Evolutionary conservation across 1,284 basidiomycete genomes (phyloP).

Genomic region (Phlebopus sp.): DNA sequence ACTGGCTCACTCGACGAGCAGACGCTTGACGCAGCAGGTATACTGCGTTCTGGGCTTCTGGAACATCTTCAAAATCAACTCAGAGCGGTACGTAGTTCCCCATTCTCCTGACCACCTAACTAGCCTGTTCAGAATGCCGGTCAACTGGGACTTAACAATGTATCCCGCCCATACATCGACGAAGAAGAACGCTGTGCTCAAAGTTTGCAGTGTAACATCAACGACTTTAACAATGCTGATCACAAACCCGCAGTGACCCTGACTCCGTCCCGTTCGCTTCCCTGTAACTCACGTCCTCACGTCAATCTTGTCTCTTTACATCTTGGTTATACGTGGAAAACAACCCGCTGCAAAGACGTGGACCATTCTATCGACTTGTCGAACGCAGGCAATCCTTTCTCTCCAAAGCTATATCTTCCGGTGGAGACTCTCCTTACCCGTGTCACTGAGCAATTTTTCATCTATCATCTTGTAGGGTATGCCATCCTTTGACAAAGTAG

Average conservation of each 20-base stretch:
- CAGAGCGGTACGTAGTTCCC: slow-evolving; percentile 36
- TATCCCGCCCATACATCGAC: slow-evolving; percentile 50
- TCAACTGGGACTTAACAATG: slow-evolving; percentile 51
- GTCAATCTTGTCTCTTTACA: slow-evolving; percentile 48
- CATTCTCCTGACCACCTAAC: slow-evolving; percentile 13
- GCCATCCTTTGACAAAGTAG: slow-evolving; percentile 14
- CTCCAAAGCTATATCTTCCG: slow-evolving; percentile 48
- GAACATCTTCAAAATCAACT: slow-evolving; percentile 51
- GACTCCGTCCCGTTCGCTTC: slow-evolving; percentile 41
- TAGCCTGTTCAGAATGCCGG: slow-evolving; percentile 47
- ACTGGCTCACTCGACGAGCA: slow-evolving; percentile 49
- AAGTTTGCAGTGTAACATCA: slow-evolving; percentile 28
- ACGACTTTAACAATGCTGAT: slow-evolving; percentile 10
- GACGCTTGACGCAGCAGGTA: slow-evolving; percentile 35
- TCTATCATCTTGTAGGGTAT: slow-evolving; percentile 58
- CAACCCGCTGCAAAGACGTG: slow-evolving; percentile 15
- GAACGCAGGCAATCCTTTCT: slow-evolving; percentile 41
- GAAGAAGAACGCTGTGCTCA: slow-evolving; percentile 43
- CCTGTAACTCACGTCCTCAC: slow-evolving; percentile 33
- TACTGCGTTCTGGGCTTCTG: slow-evolving; percentile 50
- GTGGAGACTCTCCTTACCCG: slow-evolving; percentile 49
- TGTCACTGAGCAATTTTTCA: slow-evolving; percentile 51
- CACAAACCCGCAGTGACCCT: slow-evolving; percentile 40
- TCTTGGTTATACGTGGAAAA: slow-evolving; percentile 51
- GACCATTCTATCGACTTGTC: slow-evolving; percentile 8